These are phyloP conservation scores for Diaporthe helianthi DNA, from an alignment of 2,329 filamentous ascomycete species.

Conservation along the genomic window DNA sequence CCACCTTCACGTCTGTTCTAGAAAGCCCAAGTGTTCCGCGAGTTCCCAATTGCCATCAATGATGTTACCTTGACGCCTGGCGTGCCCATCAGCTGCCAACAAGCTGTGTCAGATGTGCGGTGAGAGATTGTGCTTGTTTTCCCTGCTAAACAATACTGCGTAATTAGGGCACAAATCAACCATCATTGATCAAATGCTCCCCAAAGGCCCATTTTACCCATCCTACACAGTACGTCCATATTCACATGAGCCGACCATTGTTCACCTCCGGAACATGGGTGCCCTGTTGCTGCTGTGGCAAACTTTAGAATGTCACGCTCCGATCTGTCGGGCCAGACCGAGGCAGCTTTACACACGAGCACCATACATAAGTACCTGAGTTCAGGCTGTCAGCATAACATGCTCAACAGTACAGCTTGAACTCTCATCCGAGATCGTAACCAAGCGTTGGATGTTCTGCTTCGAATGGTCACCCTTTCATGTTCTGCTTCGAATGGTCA, in stretches of 20 bases:
- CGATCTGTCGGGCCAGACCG: slow-evolving; percentile 4
- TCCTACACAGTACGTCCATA: too few relatives aligned
- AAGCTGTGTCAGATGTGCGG: neutral
- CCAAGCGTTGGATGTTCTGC: too few relatives aligned
- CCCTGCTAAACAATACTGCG: neutral
- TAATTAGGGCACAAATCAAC: slow-evolving; percentile 13
- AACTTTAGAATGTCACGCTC: neutral
- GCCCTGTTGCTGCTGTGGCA: neutral
- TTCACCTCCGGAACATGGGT: neutral
- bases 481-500: too few relatives aligned
- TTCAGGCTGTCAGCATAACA: neutral
- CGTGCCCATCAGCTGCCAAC: neutral
- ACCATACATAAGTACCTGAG: too few relatives aligned
- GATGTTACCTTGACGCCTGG: neutral
- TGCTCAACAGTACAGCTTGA: too few relatives aligned
- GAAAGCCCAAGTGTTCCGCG: slow-evolving; percentile 12
- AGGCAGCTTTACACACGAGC: neutral
- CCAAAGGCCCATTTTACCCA: too few relatives aligned
- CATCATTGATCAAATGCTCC: slow-evolving; percentile 1
- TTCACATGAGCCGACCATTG: slow-evolving; percentile 13
- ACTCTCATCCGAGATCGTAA: too few relatives aligned
- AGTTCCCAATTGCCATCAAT: neutral
- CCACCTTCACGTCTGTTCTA: neutral
- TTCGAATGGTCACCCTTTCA: too few relatives aligned
- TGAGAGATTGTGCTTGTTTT: neutral